Percentiles rank a stretch among this genome's conserved stretches.
Evolutionary conservation across 2,329 filamentous ascomycete species (phyloP).

Genomic region (Aspergillus quadrilineatus): DNA sequence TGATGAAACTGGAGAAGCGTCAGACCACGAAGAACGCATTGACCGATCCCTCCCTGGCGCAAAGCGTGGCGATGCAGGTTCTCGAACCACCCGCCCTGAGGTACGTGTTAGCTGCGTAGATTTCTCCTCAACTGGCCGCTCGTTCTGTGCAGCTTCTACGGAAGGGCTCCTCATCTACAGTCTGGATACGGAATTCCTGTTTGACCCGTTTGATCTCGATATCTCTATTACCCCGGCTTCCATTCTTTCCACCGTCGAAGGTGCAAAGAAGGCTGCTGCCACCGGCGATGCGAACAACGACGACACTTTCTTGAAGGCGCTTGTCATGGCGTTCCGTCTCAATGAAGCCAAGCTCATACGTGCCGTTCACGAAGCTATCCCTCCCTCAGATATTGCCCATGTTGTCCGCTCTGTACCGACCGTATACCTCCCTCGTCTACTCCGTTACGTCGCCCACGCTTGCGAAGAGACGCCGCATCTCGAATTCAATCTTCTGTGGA

Average conservation of each 20-base stretch:
- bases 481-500: slow-evolving; percentile 92
- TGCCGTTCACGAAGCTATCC: slow-evolving; percentile 80
- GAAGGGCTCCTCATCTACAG: slow-evolving; percentile 94
- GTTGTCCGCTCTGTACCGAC: slow-evolving; percentile 76
- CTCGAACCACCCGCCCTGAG: slow-evolving; percentile 72
- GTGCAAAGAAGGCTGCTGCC: slow-evolving; percentile 34
- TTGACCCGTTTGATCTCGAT: slow-evolving; percentile 95
- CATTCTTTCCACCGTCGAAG: slow-evolving; percentile 69
- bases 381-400: slow-evolving; percentile 70
- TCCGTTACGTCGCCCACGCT: slow-evolving; percentile 84
- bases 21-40: slow-evolving; percentile 80
- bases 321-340: slow-evolving; percentile 96
- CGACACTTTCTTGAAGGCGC: slow-evolving; percentile 78
- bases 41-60: slow-evolving; percentile 80
- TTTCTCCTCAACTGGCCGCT: slow-evolving; percentile 83
- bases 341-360: slow-evolving; percentile 81
- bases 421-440: slow-evolving; percentile 80
- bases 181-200: slow-evolving; percentile 77
- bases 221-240: slow-evolving; percentile 88
- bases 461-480: slow-evolving; percentile 89
- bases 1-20: slow-evolving; percentile 83
- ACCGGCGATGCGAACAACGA: slow-evolving; percentile 61
- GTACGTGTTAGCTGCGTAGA: slow-evolving; percentile 80
- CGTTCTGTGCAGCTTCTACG: slow-evolving; percentile 92
- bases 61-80: slow-evolving; percentile 81